These are phyloP conservation scores for Leptodontidium sp. DNA, from an alignment of 2,329 filamentous ascomycete species.

Conservation along the genomic window DNA sequence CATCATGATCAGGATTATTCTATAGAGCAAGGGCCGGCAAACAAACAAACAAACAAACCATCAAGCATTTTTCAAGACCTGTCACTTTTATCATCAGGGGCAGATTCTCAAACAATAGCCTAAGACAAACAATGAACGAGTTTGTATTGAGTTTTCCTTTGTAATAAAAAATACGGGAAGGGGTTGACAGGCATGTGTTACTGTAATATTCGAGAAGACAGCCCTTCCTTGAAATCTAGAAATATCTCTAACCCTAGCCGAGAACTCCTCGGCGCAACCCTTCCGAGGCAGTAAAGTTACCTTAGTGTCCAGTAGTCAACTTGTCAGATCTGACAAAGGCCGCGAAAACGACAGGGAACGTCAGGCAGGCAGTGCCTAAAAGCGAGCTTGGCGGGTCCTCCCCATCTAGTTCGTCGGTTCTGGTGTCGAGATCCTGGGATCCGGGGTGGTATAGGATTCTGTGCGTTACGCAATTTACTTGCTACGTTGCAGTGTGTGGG, in stretches of 20 bases:
- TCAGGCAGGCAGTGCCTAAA: slow-evolving; percentile 8
- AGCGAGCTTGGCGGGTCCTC: background rate
- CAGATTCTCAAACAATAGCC: slow-evolving; percentile 1
- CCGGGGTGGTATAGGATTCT: background rate
- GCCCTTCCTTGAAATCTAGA: background rate
- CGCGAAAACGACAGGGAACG: background rate
- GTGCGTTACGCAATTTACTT: slow-evolving; percentile 6
- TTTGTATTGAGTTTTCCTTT: background rate
- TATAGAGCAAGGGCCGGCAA: background rate
- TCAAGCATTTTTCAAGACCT: background rate
- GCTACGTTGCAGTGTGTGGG: slow-evolving; percentile 12
- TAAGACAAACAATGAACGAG: background rate
- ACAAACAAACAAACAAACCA: background rate
- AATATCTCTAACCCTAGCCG: background rate
- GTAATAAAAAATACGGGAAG: too few relatives aligned
- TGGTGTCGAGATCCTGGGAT: background rate
- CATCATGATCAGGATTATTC: background rate
- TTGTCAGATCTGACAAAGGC: slow-evolving; percentile 12
- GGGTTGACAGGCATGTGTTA: background rate
- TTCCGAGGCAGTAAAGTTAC: background rate
- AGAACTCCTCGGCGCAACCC: background rate
- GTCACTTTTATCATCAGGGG: background rate
- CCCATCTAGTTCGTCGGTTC: background rate
- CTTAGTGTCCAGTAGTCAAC: background rate
- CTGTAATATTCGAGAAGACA: background rate